These are phyloP conservation scores for Thymus mandschuricus DNA, from an alignment of 257 asterid genomes.

Conservation along the genomic window DNA sequence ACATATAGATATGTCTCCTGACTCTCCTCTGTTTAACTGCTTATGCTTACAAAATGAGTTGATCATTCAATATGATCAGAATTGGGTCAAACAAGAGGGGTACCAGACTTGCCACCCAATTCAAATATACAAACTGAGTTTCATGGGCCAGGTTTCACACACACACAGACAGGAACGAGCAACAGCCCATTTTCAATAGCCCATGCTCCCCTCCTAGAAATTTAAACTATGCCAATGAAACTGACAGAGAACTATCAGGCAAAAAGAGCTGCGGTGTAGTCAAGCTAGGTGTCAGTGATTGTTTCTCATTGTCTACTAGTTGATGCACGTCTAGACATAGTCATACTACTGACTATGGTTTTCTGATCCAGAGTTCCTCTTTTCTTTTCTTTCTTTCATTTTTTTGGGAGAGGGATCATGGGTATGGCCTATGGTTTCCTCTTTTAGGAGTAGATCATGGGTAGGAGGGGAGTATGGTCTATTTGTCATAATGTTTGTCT, in stretches of 20 bases:
- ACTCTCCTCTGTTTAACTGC: background rate
- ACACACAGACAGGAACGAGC: no score
- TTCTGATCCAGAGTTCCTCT: no score
- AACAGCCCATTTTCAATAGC: no score
- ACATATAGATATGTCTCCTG: background rate
- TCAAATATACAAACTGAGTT: background rate
- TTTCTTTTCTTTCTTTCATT: no score
- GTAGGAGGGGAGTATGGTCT: no score
- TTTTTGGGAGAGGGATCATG: no score
- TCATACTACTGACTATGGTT: no score
- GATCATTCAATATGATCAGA: background rate
- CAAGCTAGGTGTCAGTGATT: background rate
- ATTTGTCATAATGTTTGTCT: no score
- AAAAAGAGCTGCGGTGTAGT: conserved; percentile 3
- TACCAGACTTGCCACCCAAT: background rate
- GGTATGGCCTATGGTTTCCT: no score
- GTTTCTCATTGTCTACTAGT: background rate
- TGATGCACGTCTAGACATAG: background rate
- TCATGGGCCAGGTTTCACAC: conserved; percentile 11
- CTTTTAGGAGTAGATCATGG: no score
- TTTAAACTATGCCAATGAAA: conserved; percentile 22
- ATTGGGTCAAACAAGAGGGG: background rate
- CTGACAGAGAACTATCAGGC: conserved; percentile 24
- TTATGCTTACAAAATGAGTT: conserved; percentile 2
- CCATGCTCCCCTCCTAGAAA: background rate